Percentiles rank a stretch among this genome's conserved stretches.
Evolutionary conservation across 768 basidiomycete genomes (phyloP).

Genomic region (Naganishia vishniacii): DNA sequence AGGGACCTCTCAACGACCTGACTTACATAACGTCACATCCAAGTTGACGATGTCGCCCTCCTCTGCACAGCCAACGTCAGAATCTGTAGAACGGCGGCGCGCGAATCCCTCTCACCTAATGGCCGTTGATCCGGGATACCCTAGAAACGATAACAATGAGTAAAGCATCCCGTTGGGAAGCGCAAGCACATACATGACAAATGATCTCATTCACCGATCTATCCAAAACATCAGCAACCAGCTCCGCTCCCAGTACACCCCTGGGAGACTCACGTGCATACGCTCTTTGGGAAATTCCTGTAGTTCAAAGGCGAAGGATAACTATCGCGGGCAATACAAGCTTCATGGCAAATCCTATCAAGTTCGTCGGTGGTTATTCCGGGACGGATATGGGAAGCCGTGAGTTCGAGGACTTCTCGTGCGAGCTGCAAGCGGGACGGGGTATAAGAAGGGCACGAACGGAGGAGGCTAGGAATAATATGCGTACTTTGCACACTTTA

Average conservation of each 20-base stretch:
- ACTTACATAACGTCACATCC: constrained; percentile 51
- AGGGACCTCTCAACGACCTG: not conserved
- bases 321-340: constrained; percentile 77
- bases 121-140: constrained; percentile 76
- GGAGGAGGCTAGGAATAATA: constrained; percentile 22
- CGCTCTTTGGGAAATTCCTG: constrained; percentile 83
- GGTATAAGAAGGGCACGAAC: too few species aligned
- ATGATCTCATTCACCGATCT: constrained; percentile 92
- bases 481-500: constrained; percentile 69
- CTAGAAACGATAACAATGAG: constrained; percentile 23
- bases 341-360: constrained; percentile 88
- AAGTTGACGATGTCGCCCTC: constrained; percentile 98
- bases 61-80: constrained; percentile 54
- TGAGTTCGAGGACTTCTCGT: constrained; percentile 87
- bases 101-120: constrained; percentile 24
- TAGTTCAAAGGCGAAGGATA: constrained; percentile 96
- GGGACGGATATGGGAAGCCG: constrained; percentile 77
- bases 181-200: constrained; percentile 59
- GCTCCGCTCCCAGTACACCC: not conserved
- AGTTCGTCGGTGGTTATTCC: constrained; percentile 94
- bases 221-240: not conserved
- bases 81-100: not conserved
- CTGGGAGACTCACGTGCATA: constrained; percentile 86
- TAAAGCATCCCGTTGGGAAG: not conserved
- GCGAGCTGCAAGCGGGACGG: constrained; percentile 67